A percentile compares a stretch with the other conserved stretches of the same genome.
phyloP scores from a whole-genome alignment of 352 stramenopile species.

The Phytophthora agathidicida region DNA sequence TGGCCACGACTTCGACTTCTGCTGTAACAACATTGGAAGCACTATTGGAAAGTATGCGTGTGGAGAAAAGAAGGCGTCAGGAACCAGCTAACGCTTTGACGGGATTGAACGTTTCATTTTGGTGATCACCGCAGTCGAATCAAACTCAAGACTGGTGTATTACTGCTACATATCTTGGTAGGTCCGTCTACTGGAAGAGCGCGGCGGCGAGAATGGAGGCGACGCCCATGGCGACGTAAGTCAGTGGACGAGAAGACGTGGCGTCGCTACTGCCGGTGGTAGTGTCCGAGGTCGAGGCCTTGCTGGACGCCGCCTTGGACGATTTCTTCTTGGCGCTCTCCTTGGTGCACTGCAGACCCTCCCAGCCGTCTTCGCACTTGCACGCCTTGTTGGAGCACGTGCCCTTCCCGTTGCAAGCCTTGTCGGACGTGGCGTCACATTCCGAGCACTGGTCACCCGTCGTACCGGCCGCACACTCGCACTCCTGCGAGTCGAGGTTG shows the following conservation, averaged over 20 bases:
- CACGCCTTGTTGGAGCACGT: constrained; percentile 62
- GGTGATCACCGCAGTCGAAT: neutral
- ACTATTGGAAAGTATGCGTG: no score
- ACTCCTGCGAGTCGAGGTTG: constrained; percentile 71
- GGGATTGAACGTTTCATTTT: no score
- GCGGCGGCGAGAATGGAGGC: constrained; percentile 33
- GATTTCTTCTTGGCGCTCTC: constrained; percentile 53
- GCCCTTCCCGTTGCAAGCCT: constrained; percentile 69
- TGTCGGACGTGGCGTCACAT: constrained; percentile 59
- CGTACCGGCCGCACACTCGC: constrained; percentile 65
- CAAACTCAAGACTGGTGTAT: constrained; percentile 32
- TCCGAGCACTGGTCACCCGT: constrained; percentile 76
- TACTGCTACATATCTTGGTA: constrained; percentile 28
- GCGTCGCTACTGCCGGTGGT: constrained; percentile 20
- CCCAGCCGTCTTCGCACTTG: constrained; percentile 60
- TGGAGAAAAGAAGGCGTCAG: no score
- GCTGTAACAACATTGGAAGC: no score
- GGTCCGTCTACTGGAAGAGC: constrained; percentile 37
- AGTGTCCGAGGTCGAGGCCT: constrained; percentile 16
- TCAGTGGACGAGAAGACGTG: constrained; percentile 20
- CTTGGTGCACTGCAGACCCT: constrained; percentile 76
- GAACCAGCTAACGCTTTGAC: no score
- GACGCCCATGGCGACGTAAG: constrained; percentile 29
- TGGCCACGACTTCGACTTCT: no score
- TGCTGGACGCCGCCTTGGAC: constrained; percentile 24